A percentile compares a stretch with the other conserved stretches of the same genome.
These are phyloP conservation scores for Cyberlindnera maclurae DNA, from an alignment of 805 yeast species.

Conservation along the genomic window DNA sequence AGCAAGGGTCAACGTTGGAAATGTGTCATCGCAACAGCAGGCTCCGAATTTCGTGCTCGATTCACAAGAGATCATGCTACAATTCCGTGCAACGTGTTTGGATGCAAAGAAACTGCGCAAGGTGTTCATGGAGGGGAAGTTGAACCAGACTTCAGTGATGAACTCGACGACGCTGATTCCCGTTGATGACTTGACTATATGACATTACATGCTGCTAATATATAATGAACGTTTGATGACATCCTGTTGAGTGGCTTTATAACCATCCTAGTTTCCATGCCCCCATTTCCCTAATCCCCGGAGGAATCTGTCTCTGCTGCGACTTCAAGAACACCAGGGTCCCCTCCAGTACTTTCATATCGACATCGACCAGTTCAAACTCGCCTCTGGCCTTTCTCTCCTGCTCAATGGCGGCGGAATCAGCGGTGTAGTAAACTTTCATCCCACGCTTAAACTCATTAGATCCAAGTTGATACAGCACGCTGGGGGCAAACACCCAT, in stretches of 20 bases:
- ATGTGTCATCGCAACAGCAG: slow-evolving; percentile 25
- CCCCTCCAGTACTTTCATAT: slow-evolving; percentile 25
- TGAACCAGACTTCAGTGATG: slow-evolving; percentile 27
- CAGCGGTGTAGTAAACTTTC: slow-evolving; percentile 39
- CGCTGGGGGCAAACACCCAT: slow-evolving; percentile 47
- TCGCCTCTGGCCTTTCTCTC: slow-evolving; percentile 30
- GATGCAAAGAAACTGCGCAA: slow-evolving; percentile 39
- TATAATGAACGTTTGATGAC: neutral
- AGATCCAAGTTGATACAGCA: slow-evolving; percentile 18
- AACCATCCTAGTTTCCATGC: slow-evolving; percentile 15
- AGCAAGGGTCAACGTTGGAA: slow-evolving; percentile 54
- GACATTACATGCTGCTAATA: neutral
- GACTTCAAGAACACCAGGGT: slow-evolving; percentile 24
- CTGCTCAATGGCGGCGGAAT: slow-evolving; percentile 21
- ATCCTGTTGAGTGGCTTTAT: too few species aligned
- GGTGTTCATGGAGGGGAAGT: slow-evolving; percentile 54
- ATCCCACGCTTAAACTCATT: slow-evolving; percentile 24
- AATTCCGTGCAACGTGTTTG: slow-evolving; percentile 57
- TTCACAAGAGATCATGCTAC: slow-evolving; percentile 67
- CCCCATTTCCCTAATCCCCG: slow-evolving; percentile 11
- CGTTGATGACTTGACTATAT: slow-evolving; percentile 9
- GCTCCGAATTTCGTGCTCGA: slow-evolving; percentile 38
- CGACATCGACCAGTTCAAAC: slow-evolving; percentile 32
- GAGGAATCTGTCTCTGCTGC: slow-evolving; percentile 31
- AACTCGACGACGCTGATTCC: slow-evolving; percentile 4